These are phyloP conservation scores for Xylaria grammica DNA, from an alignment of 495 filamentous ascomycete genomes.

Conservation along the genomic window DNA sequence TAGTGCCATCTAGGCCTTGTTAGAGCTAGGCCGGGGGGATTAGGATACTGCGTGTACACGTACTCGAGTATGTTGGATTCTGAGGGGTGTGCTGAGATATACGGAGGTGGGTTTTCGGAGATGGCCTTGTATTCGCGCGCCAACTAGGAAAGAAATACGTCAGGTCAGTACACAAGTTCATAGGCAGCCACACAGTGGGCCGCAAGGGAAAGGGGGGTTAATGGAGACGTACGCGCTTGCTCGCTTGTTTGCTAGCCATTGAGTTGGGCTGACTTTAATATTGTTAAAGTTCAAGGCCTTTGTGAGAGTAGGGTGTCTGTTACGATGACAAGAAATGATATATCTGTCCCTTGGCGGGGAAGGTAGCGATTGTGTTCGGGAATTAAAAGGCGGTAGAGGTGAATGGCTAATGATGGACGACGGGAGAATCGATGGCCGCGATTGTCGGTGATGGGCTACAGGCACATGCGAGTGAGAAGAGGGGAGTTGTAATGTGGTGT, in stretches of 20 bases:
- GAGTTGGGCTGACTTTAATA: conserved; percentile 25
- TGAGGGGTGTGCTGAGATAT: conserved; percentile 91
- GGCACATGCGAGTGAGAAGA: neutral
- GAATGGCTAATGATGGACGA: neutral
- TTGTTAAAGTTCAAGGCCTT: neutral
- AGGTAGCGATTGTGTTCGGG: neutral
- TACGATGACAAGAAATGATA: neutral
- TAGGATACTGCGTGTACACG: conserved; percentile 35
- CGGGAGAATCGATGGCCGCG: neutral
- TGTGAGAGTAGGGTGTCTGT: too few species aligned
- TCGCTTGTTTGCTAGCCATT: conserved; percentile 85
- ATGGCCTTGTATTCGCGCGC: conserved; percentile 94
- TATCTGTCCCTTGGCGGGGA: conserved; percentile 13
- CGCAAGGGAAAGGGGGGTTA: conserved; percentile 9
- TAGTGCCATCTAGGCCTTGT: conserved; percentile 84
- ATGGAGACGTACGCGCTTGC: conserved; percentile 71
- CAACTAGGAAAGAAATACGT: conserved; percentile 59
- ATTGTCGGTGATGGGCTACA: neutral
- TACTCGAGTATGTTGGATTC: conserved; percentile 95
- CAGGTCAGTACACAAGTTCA: conserved; percentile 16
- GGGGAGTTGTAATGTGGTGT: neutral
- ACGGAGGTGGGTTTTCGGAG: conserved; percentile 88
- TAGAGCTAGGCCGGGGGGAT: conserved; percentile 12
- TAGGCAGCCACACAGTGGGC: neutral
- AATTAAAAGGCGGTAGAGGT: neutral